A percentile compares a stretch with the other conserved stretches of the same genome.
phyloP scores from a whole-genome alignment of 176 grass and related monocot genomes.

The Tillandsia fasciculata region DNA sequence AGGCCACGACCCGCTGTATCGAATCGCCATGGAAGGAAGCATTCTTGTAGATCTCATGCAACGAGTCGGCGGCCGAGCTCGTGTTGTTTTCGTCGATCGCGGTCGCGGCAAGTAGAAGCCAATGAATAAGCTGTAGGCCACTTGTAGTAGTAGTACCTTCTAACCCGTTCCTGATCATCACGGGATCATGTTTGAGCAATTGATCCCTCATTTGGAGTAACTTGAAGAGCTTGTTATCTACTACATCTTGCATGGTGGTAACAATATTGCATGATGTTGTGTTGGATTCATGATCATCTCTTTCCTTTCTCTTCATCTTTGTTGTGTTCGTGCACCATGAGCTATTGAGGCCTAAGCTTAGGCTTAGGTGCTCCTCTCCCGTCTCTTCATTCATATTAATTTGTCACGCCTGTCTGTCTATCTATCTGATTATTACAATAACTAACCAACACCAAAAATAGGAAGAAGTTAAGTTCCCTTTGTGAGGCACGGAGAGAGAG shows the following conservation, averaged over 20 bases:
- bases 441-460: no score
- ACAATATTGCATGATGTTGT: neutral
- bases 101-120: constrained; percentile 40
- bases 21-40: constrained; percentile 41
- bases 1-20: constrained; percentile 40
- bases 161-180: neutral
- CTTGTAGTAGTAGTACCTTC: neutral
- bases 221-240: constrained; percentile 15
- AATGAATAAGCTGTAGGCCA: constrained; percentile 27
- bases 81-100: constrained; percentile 26
- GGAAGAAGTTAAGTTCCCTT: neutral
- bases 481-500: neutral
- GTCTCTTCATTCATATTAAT: constrained; percentile 22
- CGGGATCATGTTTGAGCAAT: constrained; percentile 4
- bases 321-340: neutral
- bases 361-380: constrained; percentile 36
- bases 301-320: constrained; percentile 4
- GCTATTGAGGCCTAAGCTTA: constrained; percentile 35
- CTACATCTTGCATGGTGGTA: neutral
- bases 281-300: neutral
- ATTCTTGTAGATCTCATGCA: constrained; percentile 43
- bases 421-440: no score
- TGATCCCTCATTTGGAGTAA: constrained; percentile 38
- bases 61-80: constrained; percentile 23
- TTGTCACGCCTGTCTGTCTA: no score